phyloP scores from a whole-genome alignment of 2,329 filamentous ascomycete genomes.

The Boeremia exigua region DNA sequence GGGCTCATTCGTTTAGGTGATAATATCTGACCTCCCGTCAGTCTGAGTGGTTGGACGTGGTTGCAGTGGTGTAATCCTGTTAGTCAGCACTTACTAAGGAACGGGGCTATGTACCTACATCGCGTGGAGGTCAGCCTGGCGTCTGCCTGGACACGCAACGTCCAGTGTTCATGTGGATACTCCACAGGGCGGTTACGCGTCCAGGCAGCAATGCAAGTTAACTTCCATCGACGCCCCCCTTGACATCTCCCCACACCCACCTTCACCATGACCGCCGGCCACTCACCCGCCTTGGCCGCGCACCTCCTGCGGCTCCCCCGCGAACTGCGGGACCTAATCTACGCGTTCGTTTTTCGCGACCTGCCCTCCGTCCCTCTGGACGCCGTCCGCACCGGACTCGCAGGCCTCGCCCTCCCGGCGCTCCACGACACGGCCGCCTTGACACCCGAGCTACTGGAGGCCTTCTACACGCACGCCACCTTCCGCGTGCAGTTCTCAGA shows the following conservation, averaged over 20 bases:
- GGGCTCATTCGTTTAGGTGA: too few relatives aligned
- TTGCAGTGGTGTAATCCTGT: too few relatives aligned
- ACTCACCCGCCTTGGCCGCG: not conserved
- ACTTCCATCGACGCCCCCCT: not conserved
- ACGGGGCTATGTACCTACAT: not conserved
- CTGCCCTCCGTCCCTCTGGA: constrained; percentile 6
- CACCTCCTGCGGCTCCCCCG: constrained; percentile 21
- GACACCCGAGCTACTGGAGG: constrained; percentile 19
- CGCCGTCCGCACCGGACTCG: not conserved
- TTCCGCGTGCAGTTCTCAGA: constrained; percentile 6
- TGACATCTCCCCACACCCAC: not conserved
- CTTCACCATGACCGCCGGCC: not conserved
- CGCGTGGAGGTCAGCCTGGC: not conserved
- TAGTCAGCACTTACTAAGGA: not conserved
- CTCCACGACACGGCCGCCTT: not conserved
- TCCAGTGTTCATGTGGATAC: not conserved
- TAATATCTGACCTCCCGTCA: too few relatives aligned
- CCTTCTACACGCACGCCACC: constrained; percentile 18
- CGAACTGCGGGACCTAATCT: constrained; percentile 29
- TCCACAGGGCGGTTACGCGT: not conserved
- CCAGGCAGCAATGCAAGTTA: constrained; percentile 4
- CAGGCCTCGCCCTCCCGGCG: not conserved
- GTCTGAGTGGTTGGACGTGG: too few relatives aligned
- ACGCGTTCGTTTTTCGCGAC: constrained; percentile 12
- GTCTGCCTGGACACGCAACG: not conserved